Conservation (phyloP, 257 asterid genomes). For the Salvia hispanica region DNA sequence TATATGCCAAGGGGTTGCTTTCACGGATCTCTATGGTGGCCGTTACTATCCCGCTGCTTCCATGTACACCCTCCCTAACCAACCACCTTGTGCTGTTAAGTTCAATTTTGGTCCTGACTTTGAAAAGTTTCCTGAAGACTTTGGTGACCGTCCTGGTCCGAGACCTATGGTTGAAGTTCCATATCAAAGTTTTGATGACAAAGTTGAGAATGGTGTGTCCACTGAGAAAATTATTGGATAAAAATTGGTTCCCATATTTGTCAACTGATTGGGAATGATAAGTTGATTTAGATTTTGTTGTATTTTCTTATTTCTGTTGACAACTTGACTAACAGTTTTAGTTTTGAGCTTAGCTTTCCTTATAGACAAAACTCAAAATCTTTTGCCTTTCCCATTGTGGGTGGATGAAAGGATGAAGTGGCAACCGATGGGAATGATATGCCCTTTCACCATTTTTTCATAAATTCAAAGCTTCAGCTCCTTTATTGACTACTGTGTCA, state of each 20-base stretch:
- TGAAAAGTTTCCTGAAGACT: conserved; percentile 73
- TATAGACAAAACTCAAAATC: conserved; percentile 19
- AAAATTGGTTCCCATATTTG: conserved; percentile 22
- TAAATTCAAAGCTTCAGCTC: conserved; percentile 11
- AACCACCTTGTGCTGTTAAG: conserved; percentile 81
- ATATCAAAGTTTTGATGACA: conserved; percentile 72
- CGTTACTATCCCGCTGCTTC: conserved; percentile 97
- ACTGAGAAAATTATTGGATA: conserved; percentile 51
- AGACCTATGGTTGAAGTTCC: conserved; percentile 93
- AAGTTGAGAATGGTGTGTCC: conserved; percentile 89
- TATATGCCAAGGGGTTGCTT: conserved; percentile 87
- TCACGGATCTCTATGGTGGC: conserved; percentile 79
- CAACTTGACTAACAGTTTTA: conserved; percentile 29
- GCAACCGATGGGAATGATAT: conserved; percentile 1
- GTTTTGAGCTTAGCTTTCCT: conserved; percentile 26
- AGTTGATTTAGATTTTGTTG: conserved; percentile 30
- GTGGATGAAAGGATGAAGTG: conserved; percentile 19
- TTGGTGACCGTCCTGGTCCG: conserved; percentile 70
- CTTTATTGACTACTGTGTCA: conserved; percentile 14
- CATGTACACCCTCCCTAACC: conserved; percentile 95
- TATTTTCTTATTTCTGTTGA: conserved; percentile 29
- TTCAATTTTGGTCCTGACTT: conserved; percentile 99
- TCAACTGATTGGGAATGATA: conserved; percentile 14
- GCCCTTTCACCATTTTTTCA: background rate
- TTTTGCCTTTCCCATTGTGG: conserved; percentile 9